These are phyloP conservation scores for Neopestalotiopsis rosae DNA, from an alignment of 2,329 filamentous ascomycete species.

Conservation along the genomic window DNA sequence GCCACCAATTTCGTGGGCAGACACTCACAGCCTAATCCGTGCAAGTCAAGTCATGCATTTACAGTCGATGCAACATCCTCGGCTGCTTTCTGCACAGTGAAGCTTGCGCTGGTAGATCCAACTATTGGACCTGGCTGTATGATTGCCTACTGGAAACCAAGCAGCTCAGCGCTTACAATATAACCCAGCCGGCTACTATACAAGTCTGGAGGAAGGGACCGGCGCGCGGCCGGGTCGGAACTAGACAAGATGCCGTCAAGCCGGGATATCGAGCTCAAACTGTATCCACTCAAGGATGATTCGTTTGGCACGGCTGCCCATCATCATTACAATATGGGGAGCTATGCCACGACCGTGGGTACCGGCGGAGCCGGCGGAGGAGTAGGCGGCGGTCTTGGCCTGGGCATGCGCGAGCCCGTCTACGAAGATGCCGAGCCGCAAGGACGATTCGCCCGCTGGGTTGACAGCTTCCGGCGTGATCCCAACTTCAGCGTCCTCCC, in stretches of 20 bases:
- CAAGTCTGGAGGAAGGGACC: no score
- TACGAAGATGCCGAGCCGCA: constrained; percentile 45
- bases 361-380: constrained; percentile 21
- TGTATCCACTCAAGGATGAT: constrained; percentile 16
- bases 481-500: constrained; percentile 55
- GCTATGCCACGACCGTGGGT: constrained; percentile 11
- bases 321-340: constrained; percentile 9
- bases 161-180: no score
- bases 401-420: constrained; percentile 56
- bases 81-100: neutral
- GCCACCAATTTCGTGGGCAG: no score
- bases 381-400: constrained; percentile 49
- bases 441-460: constrained; percentile 47
- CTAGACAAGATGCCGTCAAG: constrained; percentile 14
- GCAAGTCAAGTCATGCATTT: neutral
- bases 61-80: neutral
- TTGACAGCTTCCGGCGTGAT: constrained; percentile 70
- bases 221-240: neutral
- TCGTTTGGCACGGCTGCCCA: constrained; percentile 11
- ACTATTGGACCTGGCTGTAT: neutral
- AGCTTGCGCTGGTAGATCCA: neutral
- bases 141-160: no score
- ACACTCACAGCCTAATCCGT: no score
- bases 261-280: constrained; percentile 16
- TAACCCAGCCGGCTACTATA: no score